Percentiles rank a stretch among this genome's conserved stretches.
phyloP scores from a whole-genome alignment of 768 basidiomycete species.

The Phanerochaete carnosa region DNA sequence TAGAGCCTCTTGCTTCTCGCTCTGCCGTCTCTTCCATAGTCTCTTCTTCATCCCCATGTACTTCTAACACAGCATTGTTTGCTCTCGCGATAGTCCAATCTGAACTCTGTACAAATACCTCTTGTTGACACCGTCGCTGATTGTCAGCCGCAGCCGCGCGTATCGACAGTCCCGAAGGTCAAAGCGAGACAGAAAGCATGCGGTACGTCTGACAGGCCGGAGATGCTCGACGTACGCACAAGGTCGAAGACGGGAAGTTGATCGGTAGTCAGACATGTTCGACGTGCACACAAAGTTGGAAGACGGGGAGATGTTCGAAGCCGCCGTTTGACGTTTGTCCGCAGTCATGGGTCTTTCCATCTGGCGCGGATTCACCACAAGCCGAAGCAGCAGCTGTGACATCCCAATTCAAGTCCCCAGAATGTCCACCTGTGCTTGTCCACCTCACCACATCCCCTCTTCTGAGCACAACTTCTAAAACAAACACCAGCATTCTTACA shows the following conservation, averaged over 20 bases:
- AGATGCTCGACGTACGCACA: neutral
- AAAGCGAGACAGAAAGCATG: neutral
- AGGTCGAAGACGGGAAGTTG: neutral
- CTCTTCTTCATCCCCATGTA: neutral
- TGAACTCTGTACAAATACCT: neutral
- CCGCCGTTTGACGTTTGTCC: too few species aligned
- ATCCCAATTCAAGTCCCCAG: too few species aligned
- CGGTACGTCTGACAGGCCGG: neutral
- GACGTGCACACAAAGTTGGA: too few species aligned
- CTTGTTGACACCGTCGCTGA: neutral
- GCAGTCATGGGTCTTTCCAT: too few species aligned
- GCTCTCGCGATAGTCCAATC: neutral
- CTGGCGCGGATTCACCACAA: too few species aligned
- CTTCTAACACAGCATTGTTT: neutral
- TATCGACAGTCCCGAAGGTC: neutral
- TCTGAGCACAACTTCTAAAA: too few species aligned
- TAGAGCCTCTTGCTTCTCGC: conserved; percentile 2
- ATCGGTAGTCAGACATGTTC: too few species aligned
- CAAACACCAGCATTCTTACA: too few species aligned
- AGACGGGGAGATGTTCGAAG: too few species aligned
- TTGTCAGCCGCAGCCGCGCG: neutral
- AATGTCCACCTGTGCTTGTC: too few species aligned
- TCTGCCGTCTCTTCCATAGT: neutral
- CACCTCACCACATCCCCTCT: too few species aligned
- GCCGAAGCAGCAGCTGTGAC: too few species aligned